A percentile compares a stretch with the other conserved stretches of the same genome.
These are phyloP conservation scores for Sporobolomyces roseus DNA, from an alignment of 768 basidiomycete genomes.

Conservation along the genomic window DNA sequence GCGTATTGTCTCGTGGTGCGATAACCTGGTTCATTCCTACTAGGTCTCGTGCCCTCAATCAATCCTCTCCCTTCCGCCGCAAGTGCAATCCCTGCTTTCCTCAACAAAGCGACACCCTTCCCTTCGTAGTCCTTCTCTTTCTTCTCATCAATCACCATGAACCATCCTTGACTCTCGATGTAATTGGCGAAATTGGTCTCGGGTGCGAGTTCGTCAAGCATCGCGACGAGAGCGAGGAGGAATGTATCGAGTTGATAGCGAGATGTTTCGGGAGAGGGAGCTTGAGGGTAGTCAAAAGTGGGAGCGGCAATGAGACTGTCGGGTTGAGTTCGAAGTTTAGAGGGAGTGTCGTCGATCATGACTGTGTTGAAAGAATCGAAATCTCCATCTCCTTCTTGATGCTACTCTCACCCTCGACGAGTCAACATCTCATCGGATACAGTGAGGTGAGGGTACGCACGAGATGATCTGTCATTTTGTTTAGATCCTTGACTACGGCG, in stretches of 20 bases:
- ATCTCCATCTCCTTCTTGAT: neutral
- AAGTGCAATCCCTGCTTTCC: neutral
- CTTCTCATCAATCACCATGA: neutral
- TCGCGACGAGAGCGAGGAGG: slow-evolving; percentile 29
- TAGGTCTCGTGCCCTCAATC: neutral
- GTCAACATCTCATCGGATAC: neutral
- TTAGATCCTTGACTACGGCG: slow-evolving; percentile 31
- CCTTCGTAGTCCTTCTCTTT: no score
- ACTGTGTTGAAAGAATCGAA: slow-evolving; percentile 17
- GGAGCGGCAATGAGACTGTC: slow-evolving; percentile 26
- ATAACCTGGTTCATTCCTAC: neutral
- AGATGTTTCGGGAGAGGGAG: neutral
- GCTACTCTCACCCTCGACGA: no score
- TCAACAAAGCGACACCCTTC: slow-evolving; percentile 1
- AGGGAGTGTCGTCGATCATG: slow-evolving; percentile 37
- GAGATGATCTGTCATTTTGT: slow-evolving; percentile 19
- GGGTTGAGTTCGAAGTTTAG: slow-evolving; percentile 36
- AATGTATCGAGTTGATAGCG: slow-evolving; percentile 22
- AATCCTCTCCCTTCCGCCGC: slow-evolving; percentile 18
- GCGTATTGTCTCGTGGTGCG: neutral
- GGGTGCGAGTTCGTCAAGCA: slow-evolving; percentile 17
- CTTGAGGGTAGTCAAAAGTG: slow-evolving; percentile 34
- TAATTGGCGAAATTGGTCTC: slow-evolving; percentile 28
- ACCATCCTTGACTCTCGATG: slow-evolving; percentile 8
- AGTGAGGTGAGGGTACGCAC: slow-evolving; percentile 1